A percentile compares a stretch with the other conserved stretches of the same genome.
These are phyloP conservation scores for Tetracladium marchalianum DNA, from an alignment of 495 filamentous ascomycete genomes.

Conservation along the genomic window DNA sequence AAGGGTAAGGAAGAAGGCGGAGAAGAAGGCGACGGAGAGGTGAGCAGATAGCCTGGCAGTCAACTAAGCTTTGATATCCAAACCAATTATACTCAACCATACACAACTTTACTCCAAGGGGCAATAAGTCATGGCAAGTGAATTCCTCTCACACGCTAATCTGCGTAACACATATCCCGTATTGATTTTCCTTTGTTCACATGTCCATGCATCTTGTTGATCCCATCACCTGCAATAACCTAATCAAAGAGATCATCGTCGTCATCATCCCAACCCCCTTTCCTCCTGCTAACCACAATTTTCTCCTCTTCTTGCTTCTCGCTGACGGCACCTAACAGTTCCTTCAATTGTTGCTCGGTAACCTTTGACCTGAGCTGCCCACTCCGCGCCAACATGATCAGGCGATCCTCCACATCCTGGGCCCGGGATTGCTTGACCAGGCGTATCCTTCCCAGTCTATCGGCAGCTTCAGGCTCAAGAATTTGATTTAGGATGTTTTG, in stretches of 20 bases:
- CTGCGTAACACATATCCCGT: too few relatives aligned
- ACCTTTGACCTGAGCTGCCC: slow-evolving; percentile 83
- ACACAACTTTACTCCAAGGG: too few relatives aligned
- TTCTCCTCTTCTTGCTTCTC: slow-evolving; percentile 59
- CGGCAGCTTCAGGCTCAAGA: slow-evolving; percentile 85
- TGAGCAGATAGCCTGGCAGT: slow-evolving; percentile 8
- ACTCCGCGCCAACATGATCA: slow-evolving; percentile 81
- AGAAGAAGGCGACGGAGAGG: slow-evolving; percentile 40
- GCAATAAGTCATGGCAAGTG: too few relatives aligned
- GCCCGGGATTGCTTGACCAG: slow-evolving; percentile 92
- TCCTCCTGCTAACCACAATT: slow-evolving; percentile 76
- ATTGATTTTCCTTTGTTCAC: too few relatives aligned
- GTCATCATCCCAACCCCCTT: slow-evolving; percentile 78
- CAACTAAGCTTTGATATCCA: slow-evolving; percentile 1
- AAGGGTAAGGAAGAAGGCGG: slow-evolving; percentile 55
- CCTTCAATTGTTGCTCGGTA: slow-evolving; percentile 87
- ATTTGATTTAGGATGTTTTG: slow-evolving; percentile 78
- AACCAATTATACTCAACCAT: too few relatives aligned
- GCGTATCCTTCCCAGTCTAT: slow-evolving; percentile 87
- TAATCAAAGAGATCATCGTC: slow-evolving; percentile 44
- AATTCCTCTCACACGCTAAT: too few relatives aligned
- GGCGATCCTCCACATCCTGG: slow-evolving; percentile 78
- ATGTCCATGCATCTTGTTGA: too few relatives aligned
- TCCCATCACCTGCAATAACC: too few relatives aligned
- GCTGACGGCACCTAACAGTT: slow-evolving; percentile 71